These are phyloP conservation scores for Zopfia rhizophila DNA, from an alignment of 2,329 filamentous ascomycete genomes.

Conservation along the genomic window DNA sequence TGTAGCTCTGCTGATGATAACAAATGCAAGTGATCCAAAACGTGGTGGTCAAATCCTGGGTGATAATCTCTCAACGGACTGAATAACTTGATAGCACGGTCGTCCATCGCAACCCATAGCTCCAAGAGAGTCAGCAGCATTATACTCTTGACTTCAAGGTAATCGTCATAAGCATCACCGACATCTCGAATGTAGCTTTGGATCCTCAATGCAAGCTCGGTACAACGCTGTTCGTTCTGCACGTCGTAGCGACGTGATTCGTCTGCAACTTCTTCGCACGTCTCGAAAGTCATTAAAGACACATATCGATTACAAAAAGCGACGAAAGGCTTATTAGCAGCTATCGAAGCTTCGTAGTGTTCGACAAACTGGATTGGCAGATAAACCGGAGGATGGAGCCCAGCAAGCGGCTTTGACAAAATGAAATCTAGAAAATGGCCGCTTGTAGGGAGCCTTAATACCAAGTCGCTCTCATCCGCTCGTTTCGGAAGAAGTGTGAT, in stretches of 20 bases:
- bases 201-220: constrained; percentile 47
- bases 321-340: constrained; percentile 28
- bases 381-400: not conserved
- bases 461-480: constrained; percentile 36
- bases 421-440: constrained; percentile 25
- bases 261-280: constrained; percentile 27
- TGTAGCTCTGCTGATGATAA: constrained; percentile 59
- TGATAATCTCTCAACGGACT: constrained; percentile 63
- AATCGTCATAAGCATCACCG: constrained; percentile 52
- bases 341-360: constrained; percentile 3
- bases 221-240: constrained; percentile 55
- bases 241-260: constrained; percentile 55
- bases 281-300: constrained; percentile 12
- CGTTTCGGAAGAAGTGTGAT: constrained; percentile 56
- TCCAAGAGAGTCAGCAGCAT: constrained; percentile 67
- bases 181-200: constrained; percentile 48
- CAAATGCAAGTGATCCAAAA: constrained; percentile 67
- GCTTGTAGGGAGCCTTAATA: constrained; percentile 36
- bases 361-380: constrained; percentile 24
- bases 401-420: constrained; percentile 5
- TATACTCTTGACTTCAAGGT: constrained; percentile 62
- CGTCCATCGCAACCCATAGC: constrained; percentile 68
- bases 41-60: constrained; percentile 61
- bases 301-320: constrained; percentile 17
- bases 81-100: constrained; percentile 53